Conservation (phyloP, 768 basidiomycete genomes). For the Phanerochaete sordida region DNA sequence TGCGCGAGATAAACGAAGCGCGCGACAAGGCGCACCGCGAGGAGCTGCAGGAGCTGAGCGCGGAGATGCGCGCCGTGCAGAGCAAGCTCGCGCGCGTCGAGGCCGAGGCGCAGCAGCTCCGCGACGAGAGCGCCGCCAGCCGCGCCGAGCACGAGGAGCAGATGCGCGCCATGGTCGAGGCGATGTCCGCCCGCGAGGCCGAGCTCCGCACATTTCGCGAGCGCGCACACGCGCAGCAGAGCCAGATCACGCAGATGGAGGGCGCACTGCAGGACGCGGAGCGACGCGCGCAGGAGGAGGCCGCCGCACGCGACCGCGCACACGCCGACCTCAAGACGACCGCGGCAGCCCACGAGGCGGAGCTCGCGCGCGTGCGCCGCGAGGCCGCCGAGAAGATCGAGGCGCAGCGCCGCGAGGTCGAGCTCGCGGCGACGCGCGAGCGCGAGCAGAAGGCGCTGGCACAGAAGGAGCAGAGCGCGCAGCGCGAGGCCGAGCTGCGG, state of each 20-base stretch:
- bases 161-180: slow-evolving; percentile 6
- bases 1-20: slow-evolving; percentile 5
- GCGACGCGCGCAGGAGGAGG: slow-evolving; percentile 28
- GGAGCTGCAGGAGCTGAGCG: slow-evolving; percentile 10
- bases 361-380: slow-evolving; percentile 8
- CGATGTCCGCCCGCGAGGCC: slow-evolving; percentile 8
- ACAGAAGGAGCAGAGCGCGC: neutral
- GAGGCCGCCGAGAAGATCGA: slow-evolving; percentile 10
- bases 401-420: neutral
- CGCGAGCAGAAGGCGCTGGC: neutral
- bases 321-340: slow-evolving; percentile 3
- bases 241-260: slow-evolving; percentile 24
- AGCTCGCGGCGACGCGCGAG: neutral
- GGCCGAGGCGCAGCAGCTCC: slow-evolving; percentile 5
- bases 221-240: slow-evolving; percentile 17
- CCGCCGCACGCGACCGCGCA: slow-evolving; percentile 22
- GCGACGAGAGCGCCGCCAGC: slow-evolving; percentile 35
- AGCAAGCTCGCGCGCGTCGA: slow-evolving; percentile 9
- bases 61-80: slow-evolving; percentile 3
- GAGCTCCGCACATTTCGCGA: neutral
- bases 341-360: slow-evolving; percentile 1
- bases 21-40: slow-evolving; percentile 12
- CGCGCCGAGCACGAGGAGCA: slow-evolving; percentile 25
- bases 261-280: slow-evolving; percentile 1
- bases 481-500: neutral